These are phyloP conservation scores for Rhodotorula graminis DNA, from an alignment of 768 basidiomycete species.

Conservation along the genomic window DNA sequence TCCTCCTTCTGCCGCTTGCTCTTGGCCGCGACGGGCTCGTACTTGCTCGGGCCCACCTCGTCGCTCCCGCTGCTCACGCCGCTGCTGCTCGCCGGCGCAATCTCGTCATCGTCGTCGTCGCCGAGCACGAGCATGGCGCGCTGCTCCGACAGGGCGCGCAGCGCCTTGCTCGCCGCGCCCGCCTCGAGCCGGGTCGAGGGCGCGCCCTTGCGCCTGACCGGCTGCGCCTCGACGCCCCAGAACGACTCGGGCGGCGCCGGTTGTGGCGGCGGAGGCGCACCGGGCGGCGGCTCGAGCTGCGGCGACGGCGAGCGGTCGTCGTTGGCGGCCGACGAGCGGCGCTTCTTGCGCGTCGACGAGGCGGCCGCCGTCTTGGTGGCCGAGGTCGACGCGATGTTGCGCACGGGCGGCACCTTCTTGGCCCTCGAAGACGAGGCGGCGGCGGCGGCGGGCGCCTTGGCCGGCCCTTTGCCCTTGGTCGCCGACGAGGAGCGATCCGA, in stretches of 20 bases:
- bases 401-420: neutral
- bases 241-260: slow-evolving; percentile 4
- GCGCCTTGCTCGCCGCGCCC: slow-evolving; percentile 20
- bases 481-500: slow-evolving; percentile 2
- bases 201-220: neutral
- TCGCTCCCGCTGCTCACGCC: neutral
- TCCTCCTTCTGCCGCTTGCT: slow-evolving; percentile 19
- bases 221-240: slow-evolving; percentile 6
- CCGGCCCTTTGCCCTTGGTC: neutral
- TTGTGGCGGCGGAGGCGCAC: neutral
- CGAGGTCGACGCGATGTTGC: neutral
- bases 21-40: slow-evolving; percentile 21
- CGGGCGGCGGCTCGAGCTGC: neutral
- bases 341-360: neutral
- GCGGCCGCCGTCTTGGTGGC: too few relatives aligned
- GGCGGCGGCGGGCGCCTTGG: too few relatives aligned
- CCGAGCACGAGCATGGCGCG: slow-evolving; percentile 10
- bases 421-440: neutral
- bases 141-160: slow-evolving; percentile 10
- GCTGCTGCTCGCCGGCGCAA: slow-evolving; percentile 1
- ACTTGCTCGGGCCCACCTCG: slow-evolving; percentile 1
- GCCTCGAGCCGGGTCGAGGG: neutral
- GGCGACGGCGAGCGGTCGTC: neutral
- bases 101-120: slow-evolving; percentile 14
- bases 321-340: neutral